Percentiles rank a stretch among this genome's conserved stretches.
phyloP scores from a whole-genome alignment of 768 basidiomycete genomes.

The Rhodotorula taiwanensis region DNA sequence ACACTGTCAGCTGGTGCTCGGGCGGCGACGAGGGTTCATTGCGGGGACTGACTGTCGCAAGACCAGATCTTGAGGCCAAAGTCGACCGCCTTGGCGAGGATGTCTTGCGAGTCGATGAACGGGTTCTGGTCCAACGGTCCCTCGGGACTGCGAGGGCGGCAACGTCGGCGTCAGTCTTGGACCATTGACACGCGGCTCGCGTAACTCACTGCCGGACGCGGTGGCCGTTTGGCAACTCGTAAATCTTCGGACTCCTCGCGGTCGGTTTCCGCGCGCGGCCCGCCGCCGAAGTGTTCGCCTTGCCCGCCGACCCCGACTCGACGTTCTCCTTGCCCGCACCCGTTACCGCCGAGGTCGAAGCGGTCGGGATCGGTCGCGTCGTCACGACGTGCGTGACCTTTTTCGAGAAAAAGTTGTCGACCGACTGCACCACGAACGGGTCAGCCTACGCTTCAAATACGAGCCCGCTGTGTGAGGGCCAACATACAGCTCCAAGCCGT shows the following conservation, averaged over 20 bases:
- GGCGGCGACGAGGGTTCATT: neutral
- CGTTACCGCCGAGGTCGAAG: constrained; percentile 4
- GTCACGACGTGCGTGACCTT: constrained; percentile 83
- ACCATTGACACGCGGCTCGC: too few species aligned
- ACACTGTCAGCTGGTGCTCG: neutral
- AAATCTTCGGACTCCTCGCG: constrained; percentile 16
- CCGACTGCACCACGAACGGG: constrained; percentile 53
- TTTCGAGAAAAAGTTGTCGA: constrained; percentile 82
- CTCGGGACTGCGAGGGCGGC: neutral
- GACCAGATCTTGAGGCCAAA: constrained; percentile 85
- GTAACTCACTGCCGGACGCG: constrained; percentile 23
- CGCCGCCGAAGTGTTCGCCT: neutral
- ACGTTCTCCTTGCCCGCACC: neutral
- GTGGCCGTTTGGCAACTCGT: constrained; percentile 26
- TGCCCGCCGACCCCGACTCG: neutral
- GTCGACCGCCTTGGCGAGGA: constrained; percentile 59
- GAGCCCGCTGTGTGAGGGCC: too few species aligned
- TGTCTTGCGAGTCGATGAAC: constrained; percentile 47
- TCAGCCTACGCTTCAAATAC: too few species aligned
- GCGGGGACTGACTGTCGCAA: constrained; percentile 51
- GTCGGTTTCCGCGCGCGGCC: constrained; percentile 1
- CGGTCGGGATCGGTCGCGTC: constrained; percentile 44
- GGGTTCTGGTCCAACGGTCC: constrained; percentile 39
- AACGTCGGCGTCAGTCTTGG: too few species aligned
- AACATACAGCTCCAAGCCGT: constrained; percentile 70